phyloP scores from a whole-genome alignment of 2,329 filamentous ascomycete species.

The Cladobotryum protrusum region DNA sequence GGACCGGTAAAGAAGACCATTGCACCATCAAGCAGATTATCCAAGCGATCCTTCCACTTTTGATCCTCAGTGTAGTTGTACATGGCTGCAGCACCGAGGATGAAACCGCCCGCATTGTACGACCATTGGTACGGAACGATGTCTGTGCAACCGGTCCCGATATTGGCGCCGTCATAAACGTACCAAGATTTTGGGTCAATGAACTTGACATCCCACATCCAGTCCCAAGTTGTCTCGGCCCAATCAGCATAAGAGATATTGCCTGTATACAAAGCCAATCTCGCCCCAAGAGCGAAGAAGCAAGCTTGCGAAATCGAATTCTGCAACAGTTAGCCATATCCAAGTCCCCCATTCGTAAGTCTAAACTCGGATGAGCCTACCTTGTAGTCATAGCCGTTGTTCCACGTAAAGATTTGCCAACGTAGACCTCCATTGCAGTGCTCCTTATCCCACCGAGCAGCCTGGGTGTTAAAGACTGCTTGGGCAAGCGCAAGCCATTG shows the following conservation, averaged over 20 bases:
- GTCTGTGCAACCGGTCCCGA: slow-evolving; percentile 49
- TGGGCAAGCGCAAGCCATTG: slow-evolving; percentile 68
- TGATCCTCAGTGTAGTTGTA: slow-evolving; percentile 53
- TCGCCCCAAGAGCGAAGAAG: slow-evolving; percentile 58
- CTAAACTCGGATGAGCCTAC: not conserved
- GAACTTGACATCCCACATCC: slow-evolving; percentile 53
- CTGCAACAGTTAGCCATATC: slow-evolving; percentile 38
- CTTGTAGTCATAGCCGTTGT: slow-evolving; percentile 73
- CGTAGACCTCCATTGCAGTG: slow-evolving; percentile 69
- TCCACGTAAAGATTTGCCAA: slow-evolving; percentile 82
- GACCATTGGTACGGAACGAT: slow-evolving; percentile 60
- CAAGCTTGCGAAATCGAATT: slow-evolving; percentile 58
- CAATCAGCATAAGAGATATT: slow-evolving; percentile 72
- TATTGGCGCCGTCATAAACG: slow-evolving; percentile 57
- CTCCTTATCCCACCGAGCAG: slow-evolving; percentile 61
- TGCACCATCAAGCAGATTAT: slow-evolving; percentile 49
- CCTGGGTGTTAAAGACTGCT: slow-evolving; percentile 76
- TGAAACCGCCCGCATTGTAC: slow-evolving; percentile 62
- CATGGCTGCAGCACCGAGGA: slow-evolving; percentile 62
- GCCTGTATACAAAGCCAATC: slow-evolving; percentile 69
- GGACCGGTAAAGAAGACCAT: slow-evolving; percentile 49
- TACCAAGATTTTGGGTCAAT: slow-evolving; percentile 50
- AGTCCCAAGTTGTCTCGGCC: slow-evolving; percentile 68
- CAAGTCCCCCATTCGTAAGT: not conserved
- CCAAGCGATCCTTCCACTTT: slow-evolving; percentile 52